phyloP scores from a whole-genome alignment of 305 asterid species.

The Fraxinus floribunda region DNA sequence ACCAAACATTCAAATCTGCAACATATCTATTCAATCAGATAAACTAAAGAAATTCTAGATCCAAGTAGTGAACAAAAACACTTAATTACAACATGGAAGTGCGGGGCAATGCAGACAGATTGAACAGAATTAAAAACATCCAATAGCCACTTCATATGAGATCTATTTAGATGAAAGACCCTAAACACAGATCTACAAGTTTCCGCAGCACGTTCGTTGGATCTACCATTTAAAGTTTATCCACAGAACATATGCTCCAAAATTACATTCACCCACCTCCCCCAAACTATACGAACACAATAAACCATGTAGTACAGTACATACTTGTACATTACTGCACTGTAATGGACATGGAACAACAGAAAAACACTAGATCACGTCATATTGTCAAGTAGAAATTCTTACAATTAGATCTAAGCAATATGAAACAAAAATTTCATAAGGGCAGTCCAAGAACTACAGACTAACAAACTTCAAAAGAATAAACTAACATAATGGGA shows the following conservation, averaged over 20 bases:
- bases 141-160: slow-evolving; percentile 30
- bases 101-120: slow-evolving; percentile 32
- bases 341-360: not conserved
- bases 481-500: not conserved
- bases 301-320: not conserved
- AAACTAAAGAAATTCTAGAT: slow-evolving; percentile 24
- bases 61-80: slow-evolving; percentile 20
- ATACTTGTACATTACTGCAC: not conserved
- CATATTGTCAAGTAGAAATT: not conserved
- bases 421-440: slow-evolving; percentile 14
- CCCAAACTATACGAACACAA: not conserved
- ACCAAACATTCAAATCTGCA: not conserved
- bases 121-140: slow-evolving; percentile 2
- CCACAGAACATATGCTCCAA: slow-evolving; percentile 6
- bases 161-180: slow-evolving; percentile 24
- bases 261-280: slow-evolving; percentile 6
- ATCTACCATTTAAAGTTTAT: slow-evolving; percentile 21
- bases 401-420: slow-evolving; percentile 30
- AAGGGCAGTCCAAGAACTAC: not conserved
- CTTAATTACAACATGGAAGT: slow-evolving; percentile 16
- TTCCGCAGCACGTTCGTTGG: not conserved
- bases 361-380: slow-evolving; percentile 18
- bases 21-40: slow-evolving; percentile 11
- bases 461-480: not conserved
- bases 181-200: slow-evolving; percentile 35